A percentile compares a stretch with the other conserved stretches of the same genome.
Conservation (phyloP, 345 rosid genomes). For the Populus deltoides region DNA sequence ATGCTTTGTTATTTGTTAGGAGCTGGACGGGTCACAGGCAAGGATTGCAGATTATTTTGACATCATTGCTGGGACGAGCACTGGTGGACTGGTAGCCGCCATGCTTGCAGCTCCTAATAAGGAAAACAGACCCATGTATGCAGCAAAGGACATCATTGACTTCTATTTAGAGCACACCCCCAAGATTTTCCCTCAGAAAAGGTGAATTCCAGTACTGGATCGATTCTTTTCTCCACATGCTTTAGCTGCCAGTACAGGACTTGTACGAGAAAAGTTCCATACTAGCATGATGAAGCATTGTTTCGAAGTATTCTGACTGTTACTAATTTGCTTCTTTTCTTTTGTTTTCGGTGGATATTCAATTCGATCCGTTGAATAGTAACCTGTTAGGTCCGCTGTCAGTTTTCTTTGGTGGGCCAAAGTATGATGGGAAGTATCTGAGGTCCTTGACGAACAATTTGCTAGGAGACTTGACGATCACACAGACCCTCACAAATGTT, state of each 20-base stretch:
- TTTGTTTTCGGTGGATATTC: too few relatives aligned
- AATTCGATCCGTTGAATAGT: too few relatives aligned
- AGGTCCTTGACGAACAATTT: not conserved
- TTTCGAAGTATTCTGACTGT: too few relatives aligned
- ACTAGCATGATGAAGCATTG: too few relatives aligned
- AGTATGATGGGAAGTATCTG: conserved; percentile 23
- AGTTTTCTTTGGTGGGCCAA: conserved; percentile 9
- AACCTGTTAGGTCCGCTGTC: not conserved
- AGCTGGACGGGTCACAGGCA: conserved; percentile 13
- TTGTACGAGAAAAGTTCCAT: too few relatives aligned
- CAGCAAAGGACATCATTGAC: conserved; percentile 22
- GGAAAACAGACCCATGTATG: conserved; percentile 11
- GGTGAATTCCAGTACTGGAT: conserved; percentile 3
- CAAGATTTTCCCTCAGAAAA: conserved; percentile 18
- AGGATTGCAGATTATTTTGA: conserved; percentile 18
- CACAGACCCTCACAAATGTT: conserved; percentile 8
- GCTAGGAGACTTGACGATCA: conserved; percentile 9
- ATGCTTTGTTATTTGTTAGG: not conserved
- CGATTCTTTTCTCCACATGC: too few relatives aligned
- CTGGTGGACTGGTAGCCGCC: conserved; percentile 9
- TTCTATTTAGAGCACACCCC: conserved; percentile 19
- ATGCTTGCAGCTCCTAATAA: conserved; percentile 14
- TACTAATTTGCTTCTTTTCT: too few relatives aligned
- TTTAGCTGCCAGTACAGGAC: too few relatives aligned
- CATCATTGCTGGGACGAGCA: conserved; percentile 17